Evolutionary conservation across 805 yeast genomes (phyloP).

Genomic region (Candida piceae): DNA sequence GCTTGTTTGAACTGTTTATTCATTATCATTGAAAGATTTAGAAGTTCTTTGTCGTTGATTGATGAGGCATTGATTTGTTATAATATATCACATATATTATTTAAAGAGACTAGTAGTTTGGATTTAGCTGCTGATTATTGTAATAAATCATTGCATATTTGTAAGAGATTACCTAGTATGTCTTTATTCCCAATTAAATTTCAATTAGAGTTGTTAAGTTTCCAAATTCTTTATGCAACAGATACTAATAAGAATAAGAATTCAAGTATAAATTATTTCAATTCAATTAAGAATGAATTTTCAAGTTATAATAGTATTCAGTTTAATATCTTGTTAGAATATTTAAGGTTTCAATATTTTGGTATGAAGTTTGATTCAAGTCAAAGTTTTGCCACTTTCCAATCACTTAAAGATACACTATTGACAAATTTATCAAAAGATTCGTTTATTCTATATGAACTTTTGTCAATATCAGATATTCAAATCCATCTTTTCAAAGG

Average conservation of each 20-base stretch:
- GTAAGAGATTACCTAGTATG: slow-evolving; percentile 20
- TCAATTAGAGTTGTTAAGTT: slow-evolving; percentile 32
- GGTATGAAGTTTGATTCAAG: slow-evolving; percentile 24
- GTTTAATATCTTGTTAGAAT: slow-evolving; percentile 27
- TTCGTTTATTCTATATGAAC: slow-evolving; percentile 16
- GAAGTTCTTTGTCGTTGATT: slow-evolving; percentile 25
- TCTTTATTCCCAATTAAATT: slow-evolving; percentile 18
- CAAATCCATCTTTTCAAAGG: slow-evolving; percentile 31
- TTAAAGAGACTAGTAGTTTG: slow-evolving; percentile 37
- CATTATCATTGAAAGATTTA: slow-evolving; percentile 29
- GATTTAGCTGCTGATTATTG: slow-evolving; percentile 37
- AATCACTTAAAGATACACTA: slow-evolving; percentile 9
- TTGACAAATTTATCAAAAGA: slow-evolving; percentile 3
- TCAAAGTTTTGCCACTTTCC: slow-evolving; percentile 21
- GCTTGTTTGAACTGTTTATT: slow-evolving; percentile 34
- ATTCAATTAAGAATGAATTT: slow-evolving; percentile 22
- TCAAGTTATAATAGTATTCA: slow-evolving; percentile 9
- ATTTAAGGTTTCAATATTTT: slow-evolving; percentile 29
- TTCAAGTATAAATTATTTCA: slow-evolving; percentile 29
- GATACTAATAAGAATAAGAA: slow-evolving; percentile 16
- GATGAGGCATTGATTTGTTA: slow-evolving; percentile 32
- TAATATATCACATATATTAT: slow-evolving; percentile 33
- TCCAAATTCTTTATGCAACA: slow-evolving; percentile 31
- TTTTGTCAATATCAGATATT: slow-evolving; percentile 27
- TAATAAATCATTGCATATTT: slow-evolving; percentile 24